These are phyloP conservation scores for Aspergillus transmontanensis DNA, from an alignment of 2,329 filamentous ascomycete genomes.

Conservation along the genomic window DNA sequence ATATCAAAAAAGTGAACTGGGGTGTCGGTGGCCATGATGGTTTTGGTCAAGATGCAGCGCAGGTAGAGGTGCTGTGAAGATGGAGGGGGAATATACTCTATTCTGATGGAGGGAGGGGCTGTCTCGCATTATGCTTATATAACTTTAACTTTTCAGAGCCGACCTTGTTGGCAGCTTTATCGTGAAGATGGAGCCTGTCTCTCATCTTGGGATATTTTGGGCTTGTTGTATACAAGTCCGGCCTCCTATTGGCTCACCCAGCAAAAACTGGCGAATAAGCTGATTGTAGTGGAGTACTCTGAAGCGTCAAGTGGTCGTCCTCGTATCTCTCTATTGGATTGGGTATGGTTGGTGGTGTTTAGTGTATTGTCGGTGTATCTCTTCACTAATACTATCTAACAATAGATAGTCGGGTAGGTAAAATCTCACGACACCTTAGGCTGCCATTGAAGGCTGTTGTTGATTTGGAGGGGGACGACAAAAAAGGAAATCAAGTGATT, in stretches of 20 bases:
- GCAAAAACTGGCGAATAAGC: neutral
- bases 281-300: neutral
- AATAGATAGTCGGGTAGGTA: neutral
- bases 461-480: neutral
- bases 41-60: neutral
- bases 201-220: neutral
- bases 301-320: neutral
- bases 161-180: neutral
- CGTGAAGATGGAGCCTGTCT: neutral
- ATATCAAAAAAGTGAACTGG: constrained; percentile 41
- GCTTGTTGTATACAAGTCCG: neutral
- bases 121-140: neutral
- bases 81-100: neutral
- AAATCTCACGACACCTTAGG: neutral
- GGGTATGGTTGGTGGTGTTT: neutral
- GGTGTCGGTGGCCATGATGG: constrained; percentile 24
- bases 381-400: neutral
- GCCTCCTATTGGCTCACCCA: neutral
- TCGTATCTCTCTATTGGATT: neutral
- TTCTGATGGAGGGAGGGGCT: neutral
- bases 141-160: neutral
- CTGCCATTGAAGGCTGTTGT: neutral
- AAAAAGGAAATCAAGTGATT: neutral
- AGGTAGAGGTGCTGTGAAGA: neutral
- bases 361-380: neutral